Evolutionary conservation across 2,329 filamentous ascomycete species (phyloP).

Genomic region (Huntiella decipiens): DNA sequence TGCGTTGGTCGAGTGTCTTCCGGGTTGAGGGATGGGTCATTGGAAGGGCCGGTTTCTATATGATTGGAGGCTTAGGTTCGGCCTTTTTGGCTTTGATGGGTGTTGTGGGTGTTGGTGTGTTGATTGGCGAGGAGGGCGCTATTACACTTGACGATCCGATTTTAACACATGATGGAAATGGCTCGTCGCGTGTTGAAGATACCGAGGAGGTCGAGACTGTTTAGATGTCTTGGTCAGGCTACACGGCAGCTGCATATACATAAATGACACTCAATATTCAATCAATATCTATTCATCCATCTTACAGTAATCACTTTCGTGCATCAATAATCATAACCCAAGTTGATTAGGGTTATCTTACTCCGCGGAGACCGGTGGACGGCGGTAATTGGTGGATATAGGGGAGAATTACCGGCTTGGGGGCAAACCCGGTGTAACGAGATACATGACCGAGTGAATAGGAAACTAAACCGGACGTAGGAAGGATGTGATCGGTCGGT

Average conservation of each 20-base stretch:
- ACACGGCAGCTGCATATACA: not conserved
- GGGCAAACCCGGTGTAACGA: no score
- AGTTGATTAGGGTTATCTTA: no score
- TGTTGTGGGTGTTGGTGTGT: slow-evolving; percentile 1
- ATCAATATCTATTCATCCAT: not conserved
- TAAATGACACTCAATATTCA: not conserved
- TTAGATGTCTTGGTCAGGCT: not conserved
- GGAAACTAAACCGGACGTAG: no score
- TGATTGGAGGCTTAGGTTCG: slow-evolving; percentile 7
- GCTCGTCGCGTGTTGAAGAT: not conserved
- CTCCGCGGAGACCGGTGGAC: no score
- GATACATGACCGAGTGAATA: no score
- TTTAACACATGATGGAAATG: not conserved
- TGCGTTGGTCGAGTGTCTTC: slow-evolving; percentile 15
- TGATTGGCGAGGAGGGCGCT: slow-evolving; percentile 3
- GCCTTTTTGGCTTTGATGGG: slow-evolving; percentile 5
- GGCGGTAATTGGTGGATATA: no score
- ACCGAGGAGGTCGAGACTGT: not conserved
- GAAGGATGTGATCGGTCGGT: no score
- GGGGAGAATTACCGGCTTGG: no score
- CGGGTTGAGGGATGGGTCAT: slow-evolving; percentile 6
- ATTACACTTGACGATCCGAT: slow-evolving; percentile 8
- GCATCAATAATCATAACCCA: no score
- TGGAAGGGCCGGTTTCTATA: slow-evolving; percentile 6
- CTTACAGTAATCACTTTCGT: no score